Evolutionary conservation across 768 basidiomycete species (phyloP), one percentile per base, ranked within the genome.

Genomic region (Lactarius evosmus): DNA sequence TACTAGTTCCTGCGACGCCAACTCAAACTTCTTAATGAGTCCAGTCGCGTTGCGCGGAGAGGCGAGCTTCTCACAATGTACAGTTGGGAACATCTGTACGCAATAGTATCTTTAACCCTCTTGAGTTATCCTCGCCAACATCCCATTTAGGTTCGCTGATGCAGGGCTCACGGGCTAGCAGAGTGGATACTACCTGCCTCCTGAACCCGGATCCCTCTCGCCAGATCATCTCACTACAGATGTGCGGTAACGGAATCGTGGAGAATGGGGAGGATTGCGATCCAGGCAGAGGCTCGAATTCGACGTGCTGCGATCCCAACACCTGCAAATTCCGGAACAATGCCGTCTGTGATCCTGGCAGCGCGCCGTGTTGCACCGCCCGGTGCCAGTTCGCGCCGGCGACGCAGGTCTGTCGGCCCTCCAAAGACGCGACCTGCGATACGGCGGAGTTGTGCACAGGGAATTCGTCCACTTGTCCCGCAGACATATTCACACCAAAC

Each of bases 241-340:
- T 87, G 86, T 90, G 88, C 70, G 88, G 90, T 30, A 92, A 93
- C 74, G 91, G 91, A 56, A 91, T 93, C 65, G 85, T 91, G 57
- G 90, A 91, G 72, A 73, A 69, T 0, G 93, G 91, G 33, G 93
- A 96, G 76, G 89, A 95, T 41, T 95, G 93, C 72, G 93, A 96
- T 74, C 92, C 93, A 0, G 89, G 89, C 33, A 69, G 72, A 38
- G 86, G 84, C 58, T 71, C 78, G 12, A 76, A 77, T 49, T 85
- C 85, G 5, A 75, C 80, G 2, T 95, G 93, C 76, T 95, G 93
- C 77, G 84, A 95, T 74, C 67, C 83, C 4, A 69, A 76, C 25
- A 88, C 86, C 11, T 93, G 90, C 79, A 90, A 90, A 75, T 91
- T 93, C 79, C 82, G 72, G 54, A 66, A 74, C 29, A 84, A 83